phyloP scores from a whole-genome alignment of 2,329 filamentous ascomycete genomes.

The Coniella vitis region DNA sequence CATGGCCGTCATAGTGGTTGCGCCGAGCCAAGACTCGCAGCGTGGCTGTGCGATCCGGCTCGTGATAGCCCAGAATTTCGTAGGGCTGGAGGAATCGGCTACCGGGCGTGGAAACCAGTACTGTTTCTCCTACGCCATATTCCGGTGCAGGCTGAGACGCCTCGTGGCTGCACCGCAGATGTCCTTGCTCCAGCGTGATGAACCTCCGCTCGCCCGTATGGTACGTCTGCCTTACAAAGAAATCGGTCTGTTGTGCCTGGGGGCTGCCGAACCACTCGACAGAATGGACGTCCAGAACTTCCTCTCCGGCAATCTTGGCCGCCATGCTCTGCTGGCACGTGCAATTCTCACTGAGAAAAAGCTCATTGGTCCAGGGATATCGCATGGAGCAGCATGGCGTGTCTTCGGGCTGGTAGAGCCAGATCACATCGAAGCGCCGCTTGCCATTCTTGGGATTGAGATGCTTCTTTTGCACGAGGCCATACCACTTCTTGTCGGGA shows the following conservation, averaged over 20 bases:
- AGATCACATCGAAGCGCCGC: slow-evolving; percentile 56
- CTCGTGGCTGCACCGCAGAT: slow-evolving; percentile 47
- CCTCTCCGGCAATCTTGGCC: slow-evolving; percentile 40
- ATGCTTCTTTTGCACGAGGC: slow-evolving; percentile 56
- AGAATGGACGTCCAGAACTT: slow-evolving; percentile 50
- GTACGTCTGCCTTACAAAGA: slow-evolving; percentile 69
- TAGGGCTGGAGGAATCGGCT: slow-evolving; percentile 48
- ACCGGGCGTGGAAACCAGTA: slow-evolving; percentile 38
- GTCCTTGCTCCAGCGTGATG: slow-evolving; percentile 45
- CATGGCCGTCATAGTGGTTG: slow-evolving; percentile 28
- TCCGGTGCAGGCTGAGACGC: slow-evolving; percentile 13
- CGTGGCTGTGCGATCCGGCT: slow-evolving; percentile 26
- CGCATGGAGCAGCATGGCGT: slow-evolving; percentile 61
- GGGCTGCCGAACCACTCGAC: slow-evolving; percentile 52
- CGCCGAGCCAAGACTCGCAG: slow-evolving; percentile 51
- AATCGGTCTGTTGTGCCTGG: slow-evolving; percentile 34
- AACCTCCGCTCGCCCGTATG: slow-evolving; percentile 53
- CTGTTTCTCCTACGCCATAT: slow-evolving; percentile 51
- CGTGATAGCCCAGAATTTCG: slow-evolving; percentile 40
- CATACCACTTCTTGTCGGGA: slow-evolving; percentile 57
- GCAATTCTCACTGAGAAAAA: slow-evolving; percentile 73
- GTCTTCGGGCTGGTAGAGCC: slow-evolving; percentile 66
- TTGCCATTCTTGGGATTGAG: slow-evolving; percentile 24
- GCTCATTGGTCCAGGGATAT: slow-evolving; percentile 65
- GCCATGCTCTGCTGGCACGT: slow-evolving; percentile 46